Conservation (phyloP, 2,329 filamentous ascomycete species). For the Pseudogymnoascus verrucosus region DNA sequence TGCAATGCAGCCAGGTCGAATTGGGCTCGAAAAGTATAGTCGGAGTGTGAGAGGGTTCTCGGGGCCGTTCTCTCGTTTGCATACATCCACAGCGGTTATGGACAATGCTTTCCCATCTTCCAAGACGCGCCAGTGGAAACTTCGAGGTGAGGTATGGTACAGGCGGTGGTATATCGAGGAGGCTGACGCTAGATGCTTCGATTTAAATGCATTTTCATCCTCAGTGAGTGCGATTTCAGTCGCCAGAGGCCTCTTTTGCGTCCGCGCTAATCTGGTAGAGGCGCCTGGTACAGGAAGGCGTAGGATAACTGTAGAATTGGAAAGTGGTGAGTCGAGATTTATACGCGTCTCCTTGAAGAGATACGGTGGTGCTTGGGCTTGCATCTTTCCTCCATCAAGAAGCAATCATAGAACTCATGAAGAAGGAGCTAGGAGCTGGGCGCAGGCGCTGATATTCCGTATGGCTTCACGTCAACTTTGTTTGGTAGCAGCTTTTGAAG, state of each 20-base stretch:
- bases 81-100: conserved; percentile 74
- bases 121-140: conserved; percentile 84
- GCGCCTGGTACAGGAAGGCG: conserved; percentile 50
- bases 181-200: conserved; percentile 65
- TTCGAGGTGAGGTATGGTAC: conserved; percentile 67
- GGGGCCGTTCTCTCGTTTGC: conserved; percentile 53
- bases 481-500: conserved; percentile 12
- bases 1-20: conserved; percentile 70
- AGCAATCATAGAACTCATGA: conserved; percentile 7
- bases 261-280: conserved; percentile 25
- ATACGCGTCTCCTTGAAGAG: conserved; percentile 83
- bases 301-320: conserved; percentile 62
- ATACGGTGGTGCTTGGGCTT: conserved; percentile 51
- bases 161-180: conserved; percentile 80
- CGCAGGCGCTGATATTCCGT: conserved; percentile 22
- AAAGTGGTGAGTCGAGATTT: conserved; percentile 66
- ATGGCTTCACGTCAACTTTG: conserved; percentile 13
- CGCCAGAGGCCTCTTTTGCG: conserved; percentile 34
- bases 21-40: conserved; percentile 65
- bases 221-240: conserved; percentile 39
- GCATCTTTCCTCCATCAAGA: conserved; percentile 61
- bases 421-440: conserved; percentile 12
- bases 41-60: conserved; percentile 71
- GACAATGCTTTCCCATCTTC: conserved; percentile 74
- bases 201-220: conserved; percentile 67